These are phyloP conservation scores for Wolfiporia cocos DNA, from an alignment of 1,284 basidiomycete species.

Conservation along the genomic window DNA sequence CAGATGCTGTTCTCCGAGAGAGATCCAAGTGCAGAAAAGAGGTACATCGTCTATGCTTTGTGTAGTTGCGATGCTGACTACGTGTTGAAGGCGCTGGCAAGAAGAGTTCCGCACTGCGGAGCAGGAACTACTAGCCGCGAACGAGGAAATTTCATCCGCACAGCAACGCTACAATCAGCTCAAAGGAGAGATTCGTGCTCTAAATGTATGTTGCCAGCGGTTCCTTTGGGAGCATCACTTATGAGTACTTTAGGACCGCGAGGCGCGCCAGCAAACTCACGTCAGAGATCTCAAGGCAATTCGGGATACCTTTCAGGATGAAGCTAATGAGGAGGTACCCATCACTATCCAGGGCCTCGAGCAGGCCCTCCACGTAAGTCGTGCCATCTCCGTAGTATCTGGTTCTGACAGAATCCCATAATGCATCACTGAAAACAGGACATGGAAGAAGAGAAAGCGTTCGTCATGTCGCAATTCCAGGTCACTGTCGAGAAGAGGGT, in stretches of 20 bases:
- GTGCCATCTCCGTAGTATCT: slow-evolving; percentile 1
- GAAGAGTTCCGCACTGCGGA: slow-evolving; percentile 15
- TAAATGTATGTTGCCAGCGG: slow-evolving; percentile 6
- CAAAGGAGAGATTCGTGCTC: not conserved
- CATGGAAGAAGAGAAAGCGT: slow-evolving; percentile 44
- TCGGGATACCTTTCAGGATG: slow-evolving; percentile 42
- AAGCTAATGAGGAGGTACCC: slow-evolving; percentile 71
- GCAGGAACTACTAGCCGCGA: slow-evolving; percentile 7
- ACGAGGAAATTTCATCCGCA: slow-evolving; percentile 5
- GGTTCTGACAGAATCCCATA: slow-evolving; percentile 1
- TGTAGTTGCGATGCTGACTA: not conserved
- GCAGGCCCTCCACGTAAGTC: slow-evolving; percentile 42
- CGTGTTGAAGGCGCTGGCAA: slow-evolving; percentile 14
- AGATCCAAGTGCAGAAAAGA: slow-evolving; percentile 27
- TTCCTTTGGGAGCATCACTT: not conserved
- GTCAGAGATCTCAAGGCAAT: slow-evolving; percentile 20
- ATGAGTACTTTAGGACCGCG: slow-evolving; percentile 9
- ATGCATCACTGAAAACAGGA: no score
- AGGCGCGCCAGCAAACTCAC: slow-evolving; percentile 4
- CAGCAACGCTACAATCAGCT: slow-evolving; percentile 6
- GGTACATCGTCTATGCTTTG: slow-evolving; percentile 15
- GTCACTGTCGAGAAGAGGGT: slow-evolving; percentile 36
- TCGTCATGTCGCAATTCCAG: slow-evolving; percentile 42
- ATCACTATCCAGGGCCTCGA: slow-evolving; percentile 65
- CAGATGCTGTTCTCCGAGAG: slow-evolving; percentile 43